These are phyloP conservation scores for Pseudogymnoascus sp. DNA, from an alignment of 2,329 filamentous ascomycete species.

Conservation along the genomic window DNA sequence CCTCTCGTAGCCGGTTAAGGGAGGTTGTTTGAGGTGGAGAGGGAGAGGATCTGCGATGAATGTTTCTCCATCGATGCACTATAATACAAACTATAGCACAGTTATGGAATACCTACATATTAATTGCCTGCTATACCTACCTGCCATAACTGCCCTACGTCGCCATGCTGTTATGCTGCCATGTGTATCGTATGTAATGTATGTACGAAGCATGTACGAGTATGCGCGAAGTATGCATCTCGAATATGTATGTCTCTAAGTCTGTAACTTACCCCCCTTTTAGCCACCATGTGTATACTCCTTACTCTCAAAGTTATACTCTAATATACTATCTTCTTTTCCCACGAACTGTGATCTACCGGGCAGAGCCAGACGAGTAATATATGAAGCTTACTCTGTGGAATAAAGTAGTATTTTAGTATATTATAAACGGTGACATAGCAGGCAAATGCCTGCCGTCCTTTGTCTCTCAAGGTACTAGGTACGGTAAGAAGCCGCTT, in stretches of 20 bases:
- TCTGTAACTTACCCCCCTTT: background rate
- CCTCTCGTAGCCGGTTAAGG: background rate
- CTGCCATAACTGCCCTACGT: background rate
- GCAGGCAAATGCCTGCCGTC: background rate
- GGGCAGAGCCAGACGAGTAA: background rate
- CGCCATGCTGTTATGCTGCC: background rate
- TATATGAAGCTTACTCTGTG: background rate
- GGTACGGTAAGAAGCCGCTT: background rate
- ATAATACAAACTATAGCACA: background rate
- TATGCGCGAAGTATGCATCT: background rate
- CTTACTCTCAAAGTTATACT: background rate
- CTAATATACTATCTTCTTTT: background rate
- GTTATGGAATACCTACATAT: background rate
- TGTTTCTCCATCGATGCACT: slow-evolving; percentile 8
- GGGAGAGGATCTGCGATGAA: background rate
- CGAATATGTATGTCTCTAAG: background rate
- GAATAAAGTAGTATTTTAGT: background rate
- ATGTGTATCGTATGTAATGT: slow-evolving; percentile 3
- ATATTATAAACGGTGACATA: background rate
- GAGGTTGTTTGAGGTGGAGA: slow-evolving; percentile 3
- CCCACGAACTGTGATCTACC: background rate
- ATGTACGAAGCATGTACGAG: background rate
- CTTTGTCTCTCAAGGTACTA: background rate
- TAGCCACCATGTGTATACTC: background rate
- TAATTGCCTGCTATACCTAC: background rate